Evolutionary conservation across 257 asterid genomes (phyloP).

Genomic region (Solanum phureja): DNA sequence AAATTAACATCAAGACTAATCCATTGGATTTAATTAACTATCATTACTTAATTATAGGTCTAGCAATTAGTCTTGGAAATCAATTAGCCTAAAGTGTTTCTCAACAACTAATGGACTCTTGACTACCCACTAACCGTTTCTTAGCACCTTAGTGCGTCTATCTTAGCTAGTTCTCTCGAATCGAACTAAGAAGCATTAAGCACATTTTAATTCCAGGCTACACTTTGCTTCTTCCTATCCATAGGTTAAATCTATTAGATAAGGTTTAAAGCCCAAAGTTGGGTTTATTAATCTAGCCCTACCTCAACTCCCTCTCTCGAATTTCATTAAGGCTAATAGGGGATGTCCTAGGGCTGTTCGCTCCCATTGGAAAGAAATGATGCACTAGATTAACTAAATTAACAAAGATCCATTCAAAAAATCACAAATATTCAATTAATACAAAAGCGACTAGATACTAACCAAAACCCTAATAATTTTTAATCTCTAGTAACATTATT

Average conservation of each 20-base stretch:
- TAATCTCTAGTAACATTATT: background rate
- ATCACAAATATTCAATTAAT: background rate
- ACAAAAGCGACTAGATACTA: background rate
- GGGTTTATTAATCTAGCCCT: background rate
- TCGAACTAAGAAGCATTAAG: background rate
- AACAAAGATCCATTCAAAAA: background rate
- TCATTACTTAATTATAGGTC: background rate
- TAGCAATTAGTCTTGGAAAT: background rate
- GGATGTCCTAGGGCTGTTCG: background rate
- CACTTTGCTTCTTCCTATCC: background rate
- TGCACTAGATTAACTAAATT: background rate
- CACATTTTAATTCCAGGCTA: background rate
- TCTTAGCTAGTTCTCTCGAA: background rate
- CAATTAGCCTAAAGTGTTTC: background rate
- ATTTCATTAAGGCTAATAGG: background rate
- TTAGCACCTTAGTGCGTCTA: background rate
- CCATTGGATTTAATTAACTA: background rate
- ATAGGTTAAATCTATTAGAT: background rate
- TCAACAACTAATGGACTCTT: background rate
- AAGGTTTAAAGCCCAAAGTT: background rate
- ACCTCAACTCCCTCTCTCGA: background rate
- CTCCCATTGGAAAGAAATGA: background rate
- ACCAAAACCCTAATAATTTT: background rate
- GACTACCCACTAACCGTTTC: background rate
- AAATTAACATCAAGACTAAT: background rate